Conservation (phyloP, 306 rosid genomes). For the Malus sylvestris region DNA sequence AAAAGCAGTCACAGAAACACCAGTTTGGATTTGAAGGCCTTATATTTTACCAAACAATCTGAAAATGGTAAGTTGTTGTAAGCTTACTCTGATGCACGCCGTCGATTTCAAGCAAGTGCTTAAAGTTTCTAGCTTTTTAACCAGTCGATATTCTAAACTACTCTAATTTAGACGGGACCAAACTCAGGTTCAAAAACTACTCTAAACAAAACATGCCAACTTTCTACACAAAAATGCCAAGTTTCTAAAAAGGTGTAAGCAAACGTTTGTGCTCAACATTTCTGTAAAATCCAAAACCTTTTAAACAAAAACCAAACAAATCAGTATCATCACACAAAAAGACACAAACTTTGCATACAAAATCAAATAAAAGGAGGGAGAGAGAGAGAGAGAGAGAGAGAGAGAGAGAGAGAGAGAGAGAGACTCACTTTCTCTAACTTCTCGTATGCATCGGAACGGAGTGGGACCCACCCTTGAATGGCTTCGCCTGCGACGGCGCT, state of each 20-base stretch:
- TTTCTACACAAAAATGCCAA: not conserved
- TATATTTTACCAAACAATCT: not conserved
- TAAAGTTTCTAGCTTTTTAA: not conserved
- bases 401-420: not conserved
- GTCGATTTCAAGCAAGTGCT: not conserved
- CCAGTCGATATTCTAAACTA: not conserved
- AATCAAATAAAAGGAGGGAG: not conserved
- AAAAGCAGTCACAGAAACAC: not conserved
- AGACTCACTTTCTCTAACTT: conserved; percentile 72
- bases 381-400: not conserved
- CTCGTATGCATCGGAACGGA: conserved; percentile 76
- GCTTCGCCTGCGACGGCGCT: conserved; percentile 91
- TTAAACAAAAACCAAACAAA: not conserved
- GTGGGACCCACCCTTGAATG: conserved; percentile 97
- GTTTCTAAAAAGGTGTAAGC: not conserved
- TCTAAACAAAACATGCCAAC: not conserved
- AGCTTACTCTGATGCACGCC: not conserved
- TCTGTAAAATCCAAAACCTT: not conserved
- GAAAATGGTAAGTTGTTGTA: not conserved
- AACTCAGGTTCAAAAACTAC: not conserved
- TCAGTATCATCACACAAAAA: not conserved
- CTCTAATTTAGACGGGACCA: not conserved
- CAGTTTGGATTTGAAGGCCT: not conserved
- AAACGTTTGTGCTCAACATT: not conserved
- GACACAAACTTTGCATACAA: not conserved